phyloP scores from a whole-genome alignment of 164 flowering plant species.

The Vitis rupestris region DNA sequence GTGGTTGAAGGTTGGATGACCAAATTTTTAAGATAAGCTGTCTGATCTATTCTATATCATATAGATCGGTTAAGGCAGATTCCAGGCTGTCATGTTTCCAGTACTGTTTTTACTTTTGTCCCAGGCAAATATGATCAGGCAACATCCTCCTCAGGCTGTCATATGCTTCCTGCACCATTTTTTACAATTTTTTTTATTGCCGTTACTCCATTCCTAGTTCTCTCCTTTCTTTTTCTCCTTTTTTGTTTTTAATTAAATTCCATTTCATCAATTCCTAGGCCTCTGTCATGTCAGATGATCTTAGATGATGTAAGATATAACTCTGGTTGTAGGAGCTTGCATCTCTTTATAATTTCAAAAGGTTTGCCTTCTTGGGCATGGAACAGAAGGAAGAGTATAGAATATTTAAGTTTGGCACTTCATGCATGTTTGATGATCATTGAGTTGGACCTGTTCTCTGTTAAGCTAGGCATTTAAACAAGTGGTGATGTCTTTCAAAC shows the following conservation, averaged over 20 bases:
- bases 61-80: too few species aligned
- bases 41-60: too few species aligned
- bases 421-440: too few species aligned
- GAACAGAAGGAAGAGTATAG: not conserved
- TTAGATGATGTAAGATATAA: not conserved
- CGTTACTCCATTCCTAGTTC: not conserved
- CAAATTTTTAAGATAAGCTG: too few species aligned
- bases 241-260: not conserved
- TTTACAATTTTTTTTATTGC: not conserved
- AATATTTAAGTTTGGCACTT: too few species aligned
- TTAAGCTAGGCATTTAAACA: too few species aligned
- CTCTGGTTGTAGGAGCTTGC: not conserved
- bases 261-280: not conserved
- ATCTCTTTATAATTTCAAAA: not conserved
- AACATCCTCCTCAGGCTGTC: too few species aligned
- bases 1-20: too few species aligned
- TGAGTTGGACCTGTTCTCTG: too few species aligned
- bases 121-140: too few species aligned
- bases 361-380: not conserved
- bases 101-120: too few species aligned
- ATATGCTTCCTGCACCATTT: not conserved
- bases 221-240: not conserved
- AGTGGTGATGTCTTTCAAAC: not conserved
- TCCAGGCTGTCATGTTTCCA: too few species aligned
- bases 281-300: not conserved